phyloP scores from a whole-genome alignment of 2,329 filamentous ascomycete species.

The Emergomyces pasteurianus region DNA sequence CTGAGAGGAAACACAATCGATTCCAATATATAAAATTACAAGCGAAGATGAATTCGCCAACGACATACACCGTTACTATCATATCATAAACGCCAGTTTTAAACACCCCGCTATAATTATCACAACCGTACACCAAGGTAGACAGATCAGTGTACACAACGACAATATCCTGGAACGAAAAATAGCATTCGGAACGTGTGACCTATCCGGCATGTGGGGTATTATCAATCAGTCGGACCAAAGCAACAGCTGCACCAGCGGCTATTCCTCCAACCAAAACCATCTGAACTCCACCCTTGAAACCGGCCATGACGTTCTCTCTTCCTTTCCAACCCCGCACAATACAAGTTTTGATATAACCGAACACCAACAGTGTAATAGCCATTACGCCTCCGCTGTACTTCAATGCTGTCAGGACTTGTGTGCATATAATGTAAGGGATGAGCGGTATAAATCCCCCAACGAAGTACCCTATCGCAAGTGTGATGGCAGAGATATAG shows the following conservation, averaged over 20 bases:
- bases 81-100: background rate
- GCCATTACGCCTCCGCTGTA: conserved; percentile 33
- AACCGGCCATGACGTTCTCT: conserved; percentile 40
- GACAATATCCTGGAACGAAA: background rate
- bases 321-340: conserved; percentile 33
- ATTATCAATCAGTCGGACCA: conserved; percentile 46
- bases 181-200: background rate
- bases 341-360: conserved; percentile 34
- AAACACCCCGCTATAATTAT: background rate
- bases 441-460: conserved; percentile 60
- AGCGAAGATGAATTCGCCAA: background rate
- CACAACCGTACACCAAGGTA: background rate
- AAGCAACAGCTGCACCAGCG: conserved; percentile 52
- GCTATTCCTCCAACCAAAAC: conserved; percentile 52
- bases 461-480: conserved; percentile 57
- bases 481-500: conserved; percentile 48
- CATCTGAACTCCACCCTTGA: conserved; percentile 53
- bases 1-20: background rate
- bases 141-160: background rate
- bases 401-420: conserved; percentile 40
- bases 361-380: conserved; percentile 30
- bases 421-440: conserved; percentile 51
- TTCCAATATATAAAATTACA: no score
- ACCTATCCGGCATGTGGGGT: background rate
- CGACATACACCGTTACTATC: background rate